Evolutionary conservation across 1,284 basidiomycete species (phyloP).

Genomic region (Cryptococcus floricola): DNA sequence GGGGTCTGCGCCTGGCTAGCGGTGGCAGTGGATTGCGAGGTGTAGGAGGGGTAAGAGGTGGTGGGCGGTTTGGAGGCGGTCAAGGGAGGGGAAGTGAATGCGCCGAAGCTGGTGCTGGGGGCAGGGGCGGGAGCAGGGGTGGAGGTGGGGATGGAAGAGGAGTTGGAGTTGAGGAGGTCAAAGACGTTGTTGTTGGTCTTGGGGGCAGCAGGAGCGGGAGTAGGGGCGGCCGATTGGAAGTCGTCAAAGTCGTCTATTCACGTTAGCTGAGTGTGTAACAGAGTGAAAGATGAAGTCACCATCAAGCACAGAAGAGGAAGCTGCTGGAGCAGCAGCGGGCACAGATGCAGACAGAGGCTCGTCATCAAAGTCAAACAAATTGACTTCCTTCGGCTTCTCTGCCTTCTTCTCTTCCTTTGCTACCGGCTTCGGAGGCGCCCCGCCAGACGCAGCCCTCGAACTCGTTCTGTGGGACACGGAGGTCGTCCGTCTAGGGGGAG

Average conservation of each 20-base stretch:
- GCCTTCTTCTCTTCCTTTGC: slow-evolving; percentile 46
- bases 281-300: slow-evolving; percentile 16
- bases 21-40: slow-evolving; percentile 7
- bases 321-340: slow-evolving; percentile 54
- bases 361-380: slow-evolving; percentile 75
- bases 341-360: slow-evolving; percentile 52
- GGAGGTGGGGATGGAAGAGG: slow-evolving; percentile 6
- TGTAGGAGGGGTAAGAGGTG: slow-evolving; percentile 22
- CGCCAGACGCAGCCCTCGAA: not conserved
- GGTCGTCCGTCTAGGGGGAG: slow-evolving; percentile 46
- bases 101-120: slow-evolving; percentile 9
- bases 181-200: slow-evolving; percentile 51
- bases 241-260: slow-evolving; percentile 78
- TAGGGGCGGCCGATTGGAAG: slow-evolving; percentile 64
- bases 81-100: not conserved
- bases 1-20: slow-evolving; percentile 8
- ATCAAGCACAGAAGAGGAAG: slow-evolving; percentile 28
- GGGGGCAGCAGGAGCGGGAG: slow-evolving; percentile 27
- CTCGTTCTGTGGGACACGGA: slow-evolving; percentile 4
- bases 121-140: not conserved
- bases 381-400: slow-evolving; percentile 55
- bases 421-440: slow-evolving; percentile 51
- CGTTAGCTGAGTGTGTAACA: slow-evolving; percentile 14
- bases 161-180: slow-evolving; percentile 52
- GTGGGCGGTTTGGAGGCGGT: slow-evolving; percentile 7